Evolutionary conservation across 2,329 filamentous ascomycete species (phyloP).

Genomic region (Fusarium sterilihyphosum): DNA sequence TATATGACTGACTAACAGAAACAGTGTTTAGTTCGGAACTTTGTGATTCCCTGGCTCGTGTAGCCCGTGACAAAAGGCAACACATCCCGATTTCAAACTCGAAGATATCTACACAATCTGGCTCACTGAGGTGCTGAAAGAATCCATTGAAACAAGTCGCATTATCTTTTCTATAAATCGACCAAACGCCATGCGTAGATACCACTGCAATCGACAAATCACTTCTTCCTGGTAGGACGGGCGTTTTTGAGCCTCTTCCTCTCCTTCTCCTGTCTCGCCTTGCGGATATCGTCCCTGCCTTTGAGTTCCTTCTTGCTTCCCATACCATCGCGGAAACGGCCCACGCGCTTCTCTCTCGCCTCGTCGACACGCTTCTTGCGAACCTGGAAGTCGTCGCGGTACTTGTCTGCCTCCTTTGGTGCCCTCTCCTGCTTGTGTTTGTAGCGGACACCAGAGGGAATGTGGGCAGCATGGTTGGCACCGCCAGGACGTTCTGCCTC

Average conservation of each 20-base stretch:
- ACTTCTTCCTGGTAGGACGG: conserved; percentile 72
- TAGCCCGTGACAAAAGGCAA: background rate
- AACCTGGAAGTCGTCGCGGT: conserved; percentile 87
- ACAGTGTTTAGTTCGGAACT: background rate
- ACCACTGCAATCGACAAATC: conserved; percentile 5
- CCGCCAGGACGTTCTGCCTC: conserved; percentile 72
- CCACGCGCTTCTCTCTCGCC: conserved; percentile 84
- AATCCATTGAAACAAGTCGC: background rate
- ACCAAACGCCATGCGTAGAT: conserved; percentile 30
- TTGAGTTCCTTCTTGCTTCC: conserved; percentile 83
- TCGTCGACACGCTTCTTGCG: conserved; percentile 91
- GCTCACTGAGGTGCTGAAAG: background rate
- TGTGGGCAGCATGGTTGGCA: conserved; percentile 23
- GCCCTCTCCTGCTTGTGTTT: conserved; percentile 89
- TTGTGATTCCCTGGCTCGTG: background rate
- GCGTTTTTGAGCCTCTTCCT: conserved; percentile 88
- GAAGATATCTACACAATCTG: background rate
- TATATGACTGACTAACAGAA: background rate
- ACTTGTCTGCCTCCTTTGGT: conserved; percentile 94
- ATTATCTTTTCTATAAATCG: conserved; percentile 27
- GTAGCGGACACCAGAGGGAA: conserved; percentile 64
- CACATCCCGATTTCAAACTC: background rate
- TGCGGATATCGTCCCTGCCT: conserved; percentile 84
- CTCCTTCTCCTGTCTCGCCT: conserved; percentile 81
- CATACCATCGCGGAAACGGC: conserved; percentile 76